Base-by-base conservation (phyloP, 352 stramenopile species). In the Globisporangium viniferum region DNA sequence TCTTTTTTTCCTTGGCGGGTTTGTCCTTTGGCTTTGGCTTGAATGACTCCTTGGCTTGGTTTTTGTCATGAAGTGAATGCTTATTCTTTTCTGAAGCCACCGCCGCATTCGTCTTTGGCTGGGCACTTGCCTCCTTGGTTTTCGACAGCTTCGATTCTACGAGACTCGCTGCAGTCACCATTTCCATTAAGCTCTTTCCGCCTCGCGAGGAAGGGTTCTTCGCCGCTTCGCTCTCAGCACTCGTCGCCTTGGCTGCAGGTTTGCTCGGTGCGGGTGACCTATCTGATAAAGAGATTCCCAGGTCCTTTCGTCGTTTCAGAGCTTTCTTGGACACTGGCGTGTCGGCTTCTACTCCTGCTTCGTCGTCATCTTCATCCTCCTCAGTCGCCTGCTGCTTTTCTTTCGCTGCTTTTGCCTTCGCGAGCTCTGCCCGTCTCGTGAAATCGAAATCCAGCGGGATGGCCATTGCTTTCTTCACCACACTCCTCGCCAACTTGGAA, bases 381-480 rank as follows among this genome's bases (percentile, higher is more conserved):
- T 71, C 64, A 27, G 72, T 71, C 20, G 56, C 62, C 22, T 83
- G 65, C 22, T 67, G 64, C 18, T 73, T 67, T 18, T 69, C 63
- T 27, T 76, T 69, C 10, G 51, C 66, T n/a, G 59, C 65, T 41
- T 76, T 76, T 9, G 63, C 69, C 46, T 80, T 73, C 33, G 72
- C 72, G 39, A 73, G 77, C 20, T 74, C 78, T 53, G 77, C 80
- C 27, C 73, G 77, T 46, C 76, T 79, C 10, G 78, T 77, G 44
- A 89, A 89, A 31, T 89, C 74, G 22, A 89, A 89, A 56, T 86
- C 81, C 6, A 86, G 5, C 5, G 73, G 65, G 36, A 46, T 56
- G 0, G 55, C 66, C 44, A 66, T 72, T 33, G 70, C 73, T 62
- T 75, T 78, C 53, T 69, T 70, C 15, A 74, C 54, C 24, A 67